Evolutionary conservation across 306 rosid species (phyloP).

Genomic region (Malus domestica): DNA sequence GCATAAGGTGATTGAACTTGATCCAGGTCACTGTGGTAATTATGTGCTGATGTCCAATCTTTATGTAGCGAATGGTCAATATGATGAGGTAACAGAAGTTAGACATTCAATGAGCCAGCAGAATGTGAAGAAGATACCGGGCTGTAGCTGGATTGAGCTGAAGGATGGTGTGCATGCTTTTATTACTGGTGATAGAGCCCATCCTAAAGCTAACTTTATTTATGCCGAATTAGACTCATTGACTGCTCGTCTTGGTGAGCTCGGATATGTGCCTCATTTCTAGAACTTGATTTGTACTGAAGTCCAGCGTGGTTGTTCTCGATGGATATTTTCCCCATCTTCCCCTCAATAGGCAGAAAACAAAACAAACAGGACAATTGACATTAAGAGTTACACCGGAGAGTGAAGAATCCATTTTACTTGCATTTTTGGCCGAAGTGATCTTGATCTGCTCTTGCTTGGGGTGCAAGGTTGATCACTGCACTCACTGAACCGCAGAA

Average conservation of each 20-base stretch:
- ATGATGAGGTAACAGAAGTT: slow-evolving; percentile 59
- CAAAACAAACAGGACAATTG: no score
- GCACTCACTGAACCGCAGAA: not conserved
- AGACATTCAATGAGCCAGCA: slow-evolving; percentile 66
- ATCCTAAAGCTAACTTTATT: slow-evolving; percentile 47
- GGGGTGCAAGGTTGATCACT: not conserved
- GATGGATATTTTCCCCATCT: not conserved
- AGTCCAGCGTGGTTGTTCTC: not conserved
- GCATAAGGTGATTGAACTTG: slow-evolving; percentile 51
- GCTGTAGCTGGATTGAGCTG: slow-evolving; percentile 91
- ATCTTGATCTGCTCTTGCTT: no score
- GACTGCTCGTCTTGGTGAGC: slow-evolving; percentile 54
- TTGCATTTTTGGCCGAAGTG: no score
- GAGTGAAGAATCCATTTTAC: no score
- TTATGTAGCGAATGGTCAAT: slow-evolving; percentile 57
- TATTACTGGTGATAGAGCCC: slow-evolving; percentile 55
- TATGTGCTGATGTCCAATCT: slow-evolving; percentile 72
- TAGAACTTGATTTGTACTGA: slow-evolving; percentile 23
- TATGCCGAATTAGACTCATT: slow-evolving; percentile 57
- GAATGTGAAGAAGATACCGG: slow-evolving; percentile 69
- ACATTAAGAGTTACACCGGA: no score
- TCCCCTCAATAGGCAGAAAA: not conserved
- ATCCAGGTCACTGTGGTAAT: slow-evolving; percentile 67
- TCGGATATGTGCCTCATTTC: slow-evolving; percentile 35
- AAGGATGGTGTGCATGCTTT: slow-evolving; percentile 63